A percentile compares a stretch with the other conserved stretches of the same genome.
phyloP scores from a whole-genome alignment of 768 basidiomycete genomes.

The Boletus insuetus region DNA sequence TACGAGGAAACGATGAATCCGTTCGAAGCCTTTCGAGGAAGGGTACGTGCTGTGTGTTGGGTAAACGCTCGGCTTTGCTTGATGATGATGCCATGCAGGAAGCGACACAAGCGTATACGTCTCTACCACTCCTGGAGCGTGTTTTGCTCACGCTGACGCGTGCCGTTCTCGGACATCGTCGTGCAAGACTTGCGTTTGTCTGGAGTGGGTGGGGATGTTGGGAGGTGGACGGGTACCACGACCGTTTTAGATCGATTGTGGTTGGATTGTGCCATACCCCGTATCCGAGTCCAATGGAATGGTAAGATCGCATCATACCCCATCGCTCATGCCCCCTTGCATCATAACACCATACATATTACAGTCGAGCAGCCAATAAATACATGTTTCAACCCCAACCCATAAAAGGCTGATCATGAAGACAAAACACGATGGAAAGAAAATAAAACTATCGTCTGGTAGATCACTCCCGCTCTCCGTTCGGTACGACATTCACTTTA shows the following conservation, averaged over 20 bases:
- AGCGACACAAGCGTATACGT: conserved; percentile 89
- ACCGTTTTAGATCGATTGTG: conserved; percentile 11
- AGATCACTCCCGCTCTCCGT: too few species aligned
- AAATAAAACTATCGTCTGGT: too few species aligned
- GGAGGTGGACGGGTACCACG: conserved; percentile 22
- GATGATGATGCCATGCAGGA: conserved; percentile 53
- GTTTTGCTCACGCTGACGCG: conserved; percentile 83
- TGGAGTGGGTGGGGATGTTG: conserved; percentile 61
- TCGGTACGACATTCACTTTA: too few species aligned
- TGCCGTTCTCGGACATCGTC: conserved; percentile 82
- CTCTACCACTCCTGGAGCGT: conserved; percentile 88
- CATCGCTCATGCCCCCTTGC: too few species aligned
- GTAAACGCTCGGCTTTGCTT: not conserved
- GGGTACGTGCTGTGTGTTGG: conserved; percentile 52
- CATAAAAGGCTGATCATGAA: too few species aligned
- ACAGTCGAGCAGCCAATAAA: too few species aligned
- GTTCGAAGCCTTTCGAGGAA: conserved; percentile 94
- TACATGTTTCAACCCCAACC: too few species aligned
- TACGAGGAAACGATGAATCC: conserved; percentile 99
- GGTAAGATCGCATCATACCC: too few species aligned
- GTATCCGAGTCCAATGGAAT: too few species aligned
- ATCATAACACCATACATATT: too few species aligned
- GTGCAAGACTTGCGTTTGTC: conserved; percentile 84
- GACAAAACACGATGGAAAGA: too few species aligned
- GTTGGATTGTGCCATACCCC: too few species aligned